phyloP scores from a whole-genome alignment of 108 stramenopile species.

The Discostella pseudostelligera region DNA sequence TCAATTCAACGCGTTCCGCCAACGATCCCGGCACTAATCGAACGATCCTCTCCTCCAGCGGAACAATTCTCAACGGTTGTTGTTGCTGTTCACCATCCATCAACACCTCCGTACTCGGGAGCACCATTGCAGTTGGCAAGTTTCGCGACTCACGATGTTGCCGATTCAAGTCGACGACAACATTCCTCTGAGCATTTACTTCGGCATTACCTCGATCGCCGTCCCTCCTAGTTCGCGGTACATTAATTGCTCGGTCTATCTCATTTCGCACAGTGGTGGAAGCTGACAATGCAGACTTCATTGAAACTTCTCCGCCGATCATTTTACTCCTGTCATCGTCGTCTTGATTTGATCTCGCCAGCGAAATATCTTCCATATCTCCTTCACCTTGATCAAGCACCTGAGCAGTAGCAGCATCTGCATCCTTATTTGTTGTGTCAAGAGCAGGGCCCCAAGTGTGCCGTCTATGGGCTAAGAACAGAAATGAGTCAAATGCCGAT shows the following conservation, averaged over 20 bases:
- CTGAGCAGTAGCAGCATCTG: neutral
- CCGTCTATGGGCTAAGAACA: constrained; percentile 1
- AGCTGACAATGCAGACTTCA: neutral
- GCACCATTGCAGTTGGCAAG: neutral
- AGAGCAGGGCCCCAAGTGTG: neutral
- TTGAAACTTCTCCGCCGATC: neutral
- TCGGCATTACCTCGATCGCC: too few relatives aligned
- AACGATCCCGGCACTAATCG: constrained; percentile 2
- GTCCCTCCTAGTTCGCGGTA: too few relatives aligned
- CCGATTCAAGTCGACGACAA: neutral
- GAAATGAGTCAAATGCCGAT: constrained; percentile 6
- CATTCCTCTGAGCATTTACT: too few relatives aligned
- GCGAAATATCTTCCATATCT: neutral
- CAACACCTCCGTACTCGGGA: constrained; percentile 4
- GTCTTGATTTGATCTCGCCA: too few relatives aligned
- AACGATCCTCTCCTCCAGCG: constrained; percentile 2
- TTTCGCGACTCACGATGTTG: neutral
- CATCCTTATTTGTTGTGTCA: neutral
- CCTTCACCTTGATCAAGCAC: neutral
- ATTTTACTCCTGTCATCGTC: neutral
- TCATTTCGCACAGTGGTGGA: neutral
- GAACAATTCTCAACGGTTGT: constrained; percentile 5
- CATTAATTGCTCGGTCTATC: neutral
- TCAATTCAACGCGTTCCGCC: neutral
- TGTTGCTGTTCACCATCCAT: neutral